A percentile compares a stretch with the other conserved stretches of the same genome.
Conservation (phyloP, 768 basidiomycete species). For the Tulasnella sp. region DNA sequence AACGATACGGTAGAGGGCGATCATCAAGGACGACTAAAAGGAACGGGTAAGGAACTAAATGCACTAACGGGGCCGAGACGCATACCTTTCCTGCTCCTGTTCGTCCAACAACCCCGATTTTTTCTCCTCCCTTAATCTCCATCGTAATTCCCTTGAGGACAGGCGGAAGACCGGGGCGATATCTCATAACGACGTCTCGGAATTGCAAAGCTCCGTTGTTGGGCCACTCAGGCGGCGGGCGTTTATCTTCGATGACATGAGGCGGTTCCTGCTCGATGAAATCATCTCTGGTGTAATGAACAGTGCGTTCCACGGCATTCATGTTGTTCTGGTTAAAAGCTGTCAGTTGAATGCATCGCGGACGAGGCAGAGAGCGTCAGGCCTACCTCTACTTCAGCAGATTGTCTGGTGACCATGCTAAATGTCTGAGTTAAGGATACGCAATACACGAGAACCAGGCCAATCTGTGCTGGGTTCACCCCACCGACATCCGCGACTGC, state of each 20-base stretch:
- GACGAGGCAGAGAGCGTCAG: neutral
- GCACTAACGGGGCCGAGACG: neutral
- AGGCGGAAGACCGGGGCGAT: conserved; percentile 61
- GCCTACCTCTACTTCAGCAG: conserved; percentile 61
- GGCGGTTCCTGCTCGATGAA: conserved; percentile 62
- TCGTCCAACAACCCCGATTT: conserved; percentile 73
- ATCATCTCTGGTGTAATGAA: conserved; percentile 52
- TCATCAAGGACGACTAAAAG: conserved; percentile 39
- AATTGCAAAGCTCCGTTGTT: conserved; percentile 57
- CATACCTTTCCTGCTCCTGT: conserved; percentile 32
- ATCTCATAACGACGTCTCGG: conserved; percentile 52
- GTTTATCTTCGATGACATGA: conserved; percentile 54
- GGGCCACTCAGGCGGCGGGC: conserved; percentile 64
- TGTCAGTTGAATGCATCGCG: neutral
- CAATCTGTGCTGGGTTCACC: conserved; percentile 64
- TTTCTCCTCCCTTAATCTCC: conserved; percentile 61
- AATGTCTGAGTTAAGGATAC: conserved; percentile 54
- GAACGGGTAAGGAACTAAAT: conserved; percentile 26
- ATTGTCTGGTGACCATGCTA: conserved; percentile 54
- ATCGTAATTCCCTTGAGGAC: conserved; percentile 64
- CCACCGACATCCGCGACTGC: conserved; percentile 54
- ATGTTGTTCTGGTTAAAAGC: conserved; percentile 50
- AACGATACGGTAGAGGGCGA: conserved; percentile 42
- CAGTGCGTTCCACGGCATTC: conserved; percentile 60
- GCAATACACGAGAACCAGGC: conserved; percentile 61